These are phyloP conservation scores for Coffea canephora DNA, from an alignment of 257 asterid genomes.

Conservation along the genomic window DNA sequence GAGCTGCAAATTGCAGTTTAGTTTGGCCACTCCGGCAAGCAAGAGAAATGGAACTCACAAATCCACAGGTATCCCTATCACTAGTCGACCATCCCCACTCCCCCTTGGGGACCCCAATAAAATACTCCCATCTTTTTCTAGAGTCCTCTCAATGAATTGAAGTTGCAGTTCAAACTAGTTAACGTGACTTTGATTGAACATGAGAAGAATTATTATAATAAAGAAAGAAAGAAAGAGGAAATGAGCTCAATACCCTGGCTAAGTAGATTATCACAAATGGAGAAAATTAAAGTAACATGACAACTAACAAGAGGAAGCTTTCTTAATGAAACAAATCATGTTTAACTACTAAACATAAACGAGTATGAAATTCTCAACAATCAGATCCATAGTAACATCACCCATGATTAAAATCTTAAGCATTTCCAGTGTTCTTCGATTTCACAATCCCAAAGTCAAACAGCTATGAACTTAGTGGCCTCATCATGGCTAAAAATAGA, in stretches of 20 bases:
- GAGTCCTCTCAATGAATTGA: neutral
- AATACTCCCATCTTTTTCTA: neutral
- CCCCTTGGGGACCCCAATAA: neutral
- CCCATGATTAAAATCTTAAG: neutral
- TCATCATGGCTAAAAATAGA: no score
- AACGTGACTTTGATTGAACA: neutral
- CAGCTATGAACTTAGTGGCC: no score
- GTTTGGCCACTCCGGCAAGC: slow-evolving; percentile 26
- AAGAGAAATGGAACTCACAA: slow-evolving; percentile 2
- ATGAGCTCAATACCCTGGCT: neutral
- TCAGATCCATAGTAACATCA: neutral
- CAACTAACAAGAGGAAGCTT: no score
- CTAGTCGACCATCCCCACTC: neutral
- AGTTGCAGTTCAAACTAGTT: neutral
- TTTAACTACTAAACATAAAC: no score
- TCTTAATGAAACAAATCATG: no score
- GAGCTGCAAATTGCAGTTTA: slow-evolving; percentile 27
- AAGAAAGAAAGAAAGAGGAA: neutral
- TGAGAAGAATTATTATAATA: neutral
- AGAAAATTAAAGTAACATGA: no score
- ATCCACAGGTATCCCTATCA: neutral
- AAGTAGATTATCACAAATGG: no score
- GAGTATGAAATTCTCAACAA: no score
- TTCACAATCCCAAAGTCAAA: no score
- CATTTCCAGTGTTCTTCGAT: neutral